Evolutionary conservation across 2,329 filamentous ascomycete species (phyloP).

Genomic region (Coniochaeta hoffmannii): DNA sequence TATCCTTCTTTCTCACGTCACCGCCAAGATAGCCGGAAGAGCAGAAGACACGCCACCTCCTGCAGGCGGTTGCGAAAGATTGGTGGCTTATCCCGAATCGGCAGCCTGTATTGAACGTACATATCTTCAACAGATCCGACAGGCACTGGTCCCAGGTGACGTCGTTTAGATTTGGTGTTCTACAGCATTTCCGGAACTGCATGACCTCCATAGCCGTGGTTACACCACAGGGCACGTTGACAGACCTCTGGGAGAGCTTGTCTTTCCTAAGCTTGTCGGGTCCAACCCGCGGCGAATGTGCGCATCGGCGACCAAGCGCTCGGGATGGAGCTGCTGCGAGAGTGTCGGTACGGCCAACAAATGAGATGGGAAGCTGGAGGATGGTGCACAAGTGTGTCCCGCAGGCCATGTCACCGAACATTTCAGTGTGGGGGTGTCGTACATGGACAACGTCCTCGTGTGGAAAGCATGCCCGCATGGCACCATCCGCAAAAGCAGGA

Average conservation of each 20-base stretch:
- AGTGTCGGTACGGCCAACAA: neutral
- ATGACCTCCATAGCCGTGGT: neutral
- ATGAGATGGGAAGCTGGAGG: neutral
- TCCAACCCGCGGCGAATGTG: neutral
- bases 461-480: neutral
- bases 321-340: neutral
- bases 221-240: neutral
- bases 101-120: neutral
- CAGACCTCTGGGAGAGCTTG: neutral
- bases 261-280: neutral
- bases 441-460: neutral
- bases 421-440: neutral
- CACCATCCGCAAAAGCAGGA: neutral
- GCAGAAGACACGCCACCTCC: neutral
- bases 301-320: neutral
- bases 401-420: constrained; percentile 1
- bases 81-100: neutral
- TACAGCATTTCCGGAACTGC: neutral
- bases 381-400: neutral
- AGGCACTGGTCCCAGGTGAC: neutral
- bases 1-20: neutral
- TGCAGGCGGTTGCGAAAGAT: neutral
- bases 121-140: neutral
- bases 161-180: neutral
- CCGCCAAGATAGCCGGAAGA: neutral